These are phyloP conservation scores for Chaetomium strumarium DNA, from an alignment of 2,329 filamentous ascomycete species.

Conservation along the genomic window DNA sequence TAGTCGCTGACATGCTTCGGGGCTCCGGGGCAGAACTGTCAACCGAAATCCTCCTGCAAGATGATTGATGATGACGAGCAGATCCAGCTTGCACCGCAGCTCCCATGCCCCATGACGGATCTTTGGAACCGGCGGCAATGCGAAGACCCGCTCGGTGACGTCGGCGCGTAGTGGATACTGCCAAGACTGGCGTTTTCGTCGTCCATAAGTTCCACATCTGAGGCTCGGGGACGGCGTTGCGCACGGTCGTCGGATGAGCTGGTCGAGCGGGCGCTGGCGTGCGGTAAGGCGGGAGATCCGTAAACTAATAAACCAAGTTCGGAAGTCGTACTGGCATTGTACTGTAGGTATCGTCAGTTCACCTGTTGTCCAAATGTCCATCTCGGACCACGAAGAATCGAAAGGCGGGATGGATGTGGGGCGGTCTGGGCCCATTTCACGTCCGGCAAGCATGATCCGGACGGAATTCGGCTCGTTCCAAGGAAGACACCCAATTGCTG, in stretches of 20 bases:
- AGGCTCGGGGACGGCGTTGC: background rate
- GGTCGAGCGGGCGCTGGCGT: background rate
- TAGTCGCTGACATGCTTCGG: no score
- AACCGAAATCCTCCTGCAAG: no score
- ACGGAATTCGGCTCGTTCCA: constrained; percentile 15
- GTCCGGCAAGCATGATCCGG: constrained; percentile 6
- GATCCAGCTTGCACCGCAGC: background rate
- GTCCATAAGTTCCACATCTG: constrained; percentile 3
- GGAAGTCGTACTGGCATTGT: background rate
- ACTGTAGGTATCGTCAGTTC: background rate
- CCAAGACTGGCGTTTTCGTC: constrained; percentile 6
- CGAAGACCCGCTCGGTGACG: background rate
- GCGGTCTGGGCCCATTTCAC: background rate
- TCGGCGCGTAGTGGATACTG: constrained; percentile 9
- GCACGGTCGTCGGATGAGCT: background rate
- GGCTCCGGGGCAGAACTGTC: no score
- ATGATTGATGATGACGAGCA: no score
- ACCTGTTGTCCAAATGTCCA: background rate
- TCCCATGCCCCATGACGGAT: background rate
- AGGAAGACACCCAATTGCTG: constrained; percentile 11
- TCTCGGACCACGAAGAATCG: constrained; percentile 2
- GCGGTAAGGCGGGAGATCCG: no score
- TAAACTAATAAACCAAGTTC: no score
- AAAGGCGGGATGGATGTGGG: constrained; percentile 4
- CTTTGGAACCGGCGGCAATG: background rate